Evolutionary conservation across 2,329 filamentous ascomycete species (phyloP).

Genomic region (Aurifilum marmelostoma): DNA sequence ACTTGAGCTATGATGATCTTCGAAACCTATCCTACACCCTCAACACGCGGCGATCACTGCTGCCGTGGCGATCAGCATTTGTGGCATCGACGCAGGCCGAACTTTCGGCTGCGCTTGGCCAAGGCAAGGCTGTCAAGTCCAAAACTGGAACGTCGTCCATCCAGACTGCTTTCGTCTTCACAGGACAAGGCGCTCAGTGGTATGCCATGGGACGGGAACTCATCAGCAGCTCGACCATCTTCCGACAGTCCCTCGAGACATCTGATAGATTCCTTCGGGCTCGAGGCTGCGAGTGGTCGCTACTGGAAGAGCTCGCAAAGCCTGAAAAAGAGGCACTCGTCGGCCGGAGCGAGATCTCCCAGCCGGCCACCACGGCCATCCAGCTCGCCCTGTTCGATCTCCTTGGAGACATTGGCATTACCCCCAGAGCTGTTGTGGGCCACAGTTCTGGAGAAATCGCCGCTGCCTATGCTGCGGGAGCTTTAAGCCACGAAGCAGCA

Average conservation of each 20-base stretch:
- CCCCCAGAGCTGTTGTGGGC: conserved; percentile 34
- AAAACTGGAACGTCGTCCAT: not conserved
- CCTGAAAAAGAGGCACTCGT: conserved; percentile 20
- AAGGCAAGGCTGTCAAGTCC: not conserved
- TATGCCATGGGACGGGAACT: conserved; percentile 33
- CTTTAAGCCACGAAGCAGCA: conserved; percentile 7
- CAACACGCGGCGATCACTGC: conserved; percentile 32
- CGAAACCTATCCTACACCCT: conserved; percentile 35
- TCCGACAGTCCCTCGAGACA: not conserved
- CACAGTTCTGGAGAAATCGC: conserved; percentile 34
- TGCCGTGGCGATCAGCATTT: conserved; percentile 35
- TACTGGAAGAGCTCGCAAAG: conserved; percentile 13
- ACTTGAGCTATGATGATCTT: not conserved
- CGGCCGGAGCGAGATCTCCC: conserved; percentile 17
- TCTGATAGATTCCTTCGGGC: not conserved
- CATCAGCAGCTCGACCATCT: not conserved
- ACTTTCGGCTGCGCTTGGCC: not conserved
- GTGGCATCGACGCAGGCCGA: conserved; percentile 26
- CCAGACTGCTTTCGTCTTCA: conserved; percentile 36
- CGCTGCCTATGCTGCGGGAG: conserved; percentile 11
- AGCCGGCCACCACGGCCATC: conserved; percentile 41
- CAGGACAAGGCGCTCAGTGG: conserved; percentile 42
- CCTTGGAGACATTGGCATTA: conserved; percentile 33
- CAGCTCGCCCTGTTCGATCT: conserved; percentile 44
- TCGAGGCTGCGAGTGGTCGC: conserved; percentile 13